phyloP scores from a whole-genome alignment of 2,329 filamentous ascomycete genomes.

The Paecilomyces sp. region DNA sequence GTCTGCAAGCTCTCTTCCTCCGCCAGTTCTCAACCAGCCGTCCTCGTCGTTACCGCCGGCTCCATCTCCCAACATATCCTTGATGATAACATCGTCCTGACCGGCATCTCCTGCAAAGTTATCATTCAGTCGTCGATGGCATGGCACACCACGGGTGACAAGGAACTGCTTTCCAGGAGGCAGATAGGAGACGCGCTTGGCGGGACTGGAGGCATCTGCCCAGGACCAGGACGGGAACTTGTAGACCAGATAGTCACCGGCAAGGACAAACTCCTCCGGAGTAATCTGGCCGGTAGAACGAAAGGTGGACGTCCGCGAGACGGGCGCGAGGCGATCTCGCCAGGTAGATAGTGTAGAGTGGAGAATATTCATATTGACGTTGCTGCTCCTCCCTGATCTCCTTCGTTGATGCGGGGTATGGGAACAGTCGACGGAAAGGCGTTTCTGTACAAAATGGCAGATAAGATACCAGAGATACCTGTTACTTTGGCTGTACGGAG shows the following conservation, averaged over 20 bases:
- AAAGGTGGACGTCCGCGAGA: conserved; percentile 87
- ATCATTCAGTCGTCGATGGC: conserved; percentile 82
- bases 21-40: conserved; percentile 86
- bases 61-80: conserved; percentile 58
- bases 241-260: conserved; percentile 96
- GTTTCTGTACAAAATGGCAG: not conserved
- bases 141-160: conserved; percentile 89
- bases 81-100: conserved; percentile 77
- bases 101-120: conserved; percentile 87
- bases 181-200: conserved; percentile 72
- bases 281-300: conserved; percentile 91
- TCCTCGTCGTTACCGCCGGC: conserved; percentile 62
- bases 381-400: not conserved
- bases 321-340: conserved; percentile 83
- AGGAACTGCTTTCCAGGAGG: conserved; percentile 91
- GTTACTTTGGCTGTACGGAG: not conserved
- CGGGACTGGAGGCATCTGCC: conserved; percentile 77
- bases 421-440: not conserved
- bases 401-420: conserved; percentile 6
- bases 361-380: conserved; percentile 68
- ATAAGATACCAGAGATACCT: not conserved
- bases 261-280: conserved; percentile 90
- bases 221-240: conserved; percentile 99
- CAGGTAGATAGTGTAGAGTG: conserved; percentile 89
- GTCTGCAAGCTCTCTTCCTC: conserved; percentile 53